Base-by-base conservation (phyloP, 495 filamentous ascomycete species). In the Lindgomyces ingoldianus region DNA sequence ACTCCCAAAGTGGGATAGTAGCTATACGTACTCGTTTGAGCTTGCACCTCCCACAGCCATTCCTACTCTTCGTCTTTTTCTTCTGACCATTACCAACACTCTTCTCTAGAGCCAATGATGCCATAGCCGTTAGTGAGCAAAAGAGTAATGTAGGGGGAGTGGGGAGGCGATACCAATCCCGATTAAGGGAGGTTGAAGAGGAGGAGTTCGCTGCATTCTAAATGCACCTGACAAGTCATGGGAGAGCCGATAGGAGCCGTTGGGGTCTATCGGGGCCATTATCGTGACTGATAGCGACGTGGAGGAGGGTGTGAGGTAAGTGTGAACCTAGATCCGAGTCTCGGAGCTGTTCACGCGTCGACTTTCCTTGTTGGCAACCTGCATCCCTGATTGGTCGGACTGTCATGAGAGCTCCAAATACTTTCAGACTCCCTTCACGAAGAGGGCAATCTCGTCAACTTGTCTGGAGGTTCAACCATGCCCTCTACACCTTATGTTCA, bases 291-390 rank as follows among this genome's bases (percentile, higher is more conserved):
- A 56, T 56, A 56, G 53, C 53, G 49, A 53, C 24, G 26, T 19
- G 49, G 24, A 26, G 9, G 3, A 26, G n/a, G 25, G 4, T 33
- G 25, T 22, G 29, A 29, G 11, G 3, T 21, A 29, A 30, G 44
- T 18, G 6, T 47, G 44, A 47, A n/a, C 44, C 44, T 19, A 47
- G 44, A 47, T 47, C 44, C 44, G 44, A 47, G 8, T 18, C 21
- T 47, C 44, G 44, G 44, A 47, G 44, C 44, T 22, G 44, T 39
- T 39, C 33, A 39, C 33, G 33, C 33, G 6, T 39, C 33, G 33
- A 39, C 33, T 14, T 39, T 39, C 33, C 33, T 6, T 39, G 6
- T 39, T 39, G 6, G 33, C 33, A 73, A 85, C 84, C 33, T 48
- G 26, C 24, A 57, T 74, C 25, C 14, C 33, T 39, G 33, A 39